phyloP scores from a whole-genome alignment of 441 rosid genomes.

The Iberis amara region DNA sequence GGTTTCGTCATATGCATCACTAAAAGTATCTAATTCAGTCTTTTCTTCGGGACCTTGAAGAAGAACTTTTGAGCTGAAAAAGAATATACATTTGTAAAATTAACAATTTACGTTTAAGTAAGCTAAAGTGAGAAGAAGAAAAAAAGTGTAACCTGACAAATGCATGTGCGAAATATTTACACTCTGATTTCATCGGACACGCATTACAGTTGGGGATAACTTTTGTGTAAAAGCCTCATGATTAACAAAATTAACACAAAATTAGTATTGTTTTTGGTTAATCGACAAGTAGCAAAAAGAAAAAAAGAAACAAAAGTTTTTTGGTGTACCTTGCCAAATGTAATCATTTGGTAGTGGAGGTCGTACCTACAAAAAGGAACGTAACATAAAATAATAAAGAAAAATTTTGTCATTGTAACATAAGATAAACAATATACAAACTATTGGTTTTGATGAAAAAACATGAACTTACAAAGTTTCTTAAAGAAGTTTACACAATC shows the following conservation, averaged over 20 bases:
- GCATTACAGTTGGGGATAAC: slow-evolving; percentile 57
- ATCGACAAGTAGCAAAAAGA: not conserved
- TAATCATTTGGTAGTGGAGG: slow-evolving; percentile 71
- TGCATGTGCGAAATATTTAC: slow-evolving; percentile 69
- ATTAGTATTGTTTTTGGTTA: slow-evolving; percentile 1
- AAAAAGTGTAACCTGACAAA: slow-evolving; percentile 46
- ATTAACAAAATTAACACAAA: not conserved
- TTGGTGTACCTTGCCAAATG: slow-evolving; percentile 72
- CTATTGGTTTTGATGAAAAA: too few species aligned
- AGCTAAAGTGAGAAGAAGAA: not conserved
- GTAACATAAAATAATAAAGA: not conserved
- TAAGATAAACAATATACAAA: not conserved
- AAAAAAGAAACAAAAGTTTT: not conserved
- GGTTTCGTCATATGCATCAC: not conserved
- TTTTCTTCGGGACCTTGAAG: slow-evolving; percentile 34
- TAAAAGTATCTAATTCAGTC: not conserved
- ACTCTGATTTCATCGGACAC: slow-evolving; percentile 68
- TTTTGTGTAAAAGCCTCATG: slow-evolving; percentile 64
- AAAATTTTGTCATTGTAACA: too few species aligned
- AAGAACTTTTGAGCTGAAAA: slow-evolving; percentile 41
- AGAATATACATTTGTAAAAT: not conserved
- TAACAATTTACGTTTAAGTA: too few species aligned
- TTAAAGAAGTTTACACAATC: slow-evolving; percentile 48
- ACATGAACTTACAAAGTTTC: slow-evolving; percentile 26
- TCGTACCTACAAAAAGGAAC: slow-evolving; percentile 43